Conservation (phyloP, 257 asterid genomes). For the Ilex aquifolium region DNA sequence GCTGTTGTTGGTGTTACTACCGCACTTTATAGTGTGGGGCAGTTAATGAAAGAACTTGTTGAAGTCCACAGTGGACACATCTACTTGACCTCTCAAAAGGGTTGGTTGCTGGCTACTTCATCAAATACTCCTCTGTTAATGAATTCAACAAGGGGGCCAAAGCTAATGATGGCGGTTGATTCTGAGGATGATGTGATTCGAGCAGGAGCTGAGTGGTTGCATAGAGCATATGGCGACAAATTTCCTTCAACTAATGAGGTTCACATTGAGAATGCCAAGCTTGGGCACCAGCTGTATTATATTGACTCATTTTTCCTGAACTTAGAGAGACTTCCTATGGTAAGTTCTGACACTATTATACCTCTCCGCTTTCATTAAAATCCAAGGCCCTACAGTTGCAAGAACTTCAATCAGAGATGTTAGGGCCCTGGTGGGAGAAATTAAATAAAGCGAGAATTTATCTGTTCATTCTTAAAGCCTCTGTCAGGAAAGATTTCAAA, state of each 20-base stretch:
- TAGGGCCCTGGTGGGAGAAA: no score
- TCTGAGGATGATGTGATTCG: constrained; percentile 65
- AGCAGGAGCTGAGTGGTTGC: constrained; percentile 70
- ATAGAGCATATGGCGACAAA: constrained; percentile 41
- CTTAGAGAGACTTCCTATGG: constrained; percentile 94
- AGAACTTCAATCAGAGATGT: no score
- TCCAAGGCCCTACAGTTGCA: no score
- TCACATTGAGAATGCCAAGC: constrained; percentile 75
- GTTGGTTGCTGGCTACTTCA: constrained; percentile 90
- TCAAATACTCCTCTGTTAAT: constrained; percentile 58
- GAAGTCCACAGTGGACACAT: constrained; percentile 89
- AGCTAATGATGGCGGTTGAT: constrained; percentile 75
- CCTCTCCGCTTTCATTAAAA: neutral
- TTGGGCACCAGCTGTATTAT: constrained; percentile 57
- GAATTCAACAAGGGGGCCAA: constrained; percentile 56
- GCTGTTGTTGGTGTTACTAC: constrained; percentile 94
- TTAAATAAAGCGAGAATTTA: no score
- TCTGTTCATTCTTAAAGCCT: no score
- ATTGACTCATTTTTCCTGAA: constrained; percentile 84
- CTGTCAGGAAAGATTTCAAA: no score
- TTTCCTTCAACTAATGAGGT: constrained; percentile 68
- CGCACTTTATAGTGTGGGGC: constrained; percentile 88
- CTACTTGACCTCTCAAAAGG: constrained; percentile 85
- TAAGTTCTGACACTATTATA: constrained; percentile 14
- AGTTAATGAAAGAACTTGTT: constrained; percentile 81